Evolutionary conservation across 164 flowering plant species (phyloP), one percentile per base, ranked within the genome.

Genomic region (Umbellularia californica): DNA sequence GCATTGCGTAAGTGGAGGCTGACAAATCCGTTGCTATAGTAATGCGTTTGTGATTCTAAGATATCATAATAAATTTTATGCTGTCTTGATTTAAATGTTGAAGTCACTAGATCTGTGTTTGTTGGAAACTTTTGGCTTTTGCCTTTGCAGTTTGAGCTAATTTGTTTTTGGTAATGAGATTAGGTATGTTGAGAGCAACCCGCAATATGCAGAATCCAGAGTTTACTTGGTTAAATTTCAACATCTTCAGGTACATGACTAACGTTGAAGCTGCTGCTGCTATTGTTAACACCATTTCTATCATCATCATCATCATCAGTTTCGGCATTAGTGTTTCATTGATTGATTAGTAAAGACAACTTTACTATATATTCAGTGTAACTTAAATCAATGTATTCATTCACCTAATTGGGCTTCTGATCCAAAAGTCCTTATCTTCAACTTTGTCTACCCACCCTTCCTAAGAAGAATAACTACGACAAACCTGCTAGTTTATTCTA

Each of bases 121-220:
- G 47, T 7, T 13, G 13, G 23, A 20, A 35, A 41, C 3, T 24
- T 30, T 23, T 23, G 50, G 66, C 11, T 11, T 35, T 23, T 23
- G 50, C 70, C 6, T 33, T 55, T 55, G 60, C n/a, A 14, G 5
- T 55, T 58, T 65, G 25, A 68, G 33, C 58, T 75, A 33, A 69
- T 63, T 65, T 73, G 69, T 70, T 69, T 23, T 19, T 12, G 51
- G 65, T 73, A 73, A 60, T 55, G 58, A 70, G 63, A 76, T 58
- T 79, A 95, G 99, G 85, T 95, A 92, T 88, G 95, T 93, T 72
- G 97, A 93, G 77, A 87, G 83, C 81, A 95, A 93, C 85, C 95
- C 97, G 30, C 99, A 95, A 67, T 95, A 90, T 88, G 97, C 97
- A 27, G 99, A 95, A 84, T 93, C 98, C 65, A 84, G 89, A 85